These are phyloP conservation scores for Ochetophila trinervis DNA, from an alignment of 306 rosid species.

Conservation along the genomic window DNA sequence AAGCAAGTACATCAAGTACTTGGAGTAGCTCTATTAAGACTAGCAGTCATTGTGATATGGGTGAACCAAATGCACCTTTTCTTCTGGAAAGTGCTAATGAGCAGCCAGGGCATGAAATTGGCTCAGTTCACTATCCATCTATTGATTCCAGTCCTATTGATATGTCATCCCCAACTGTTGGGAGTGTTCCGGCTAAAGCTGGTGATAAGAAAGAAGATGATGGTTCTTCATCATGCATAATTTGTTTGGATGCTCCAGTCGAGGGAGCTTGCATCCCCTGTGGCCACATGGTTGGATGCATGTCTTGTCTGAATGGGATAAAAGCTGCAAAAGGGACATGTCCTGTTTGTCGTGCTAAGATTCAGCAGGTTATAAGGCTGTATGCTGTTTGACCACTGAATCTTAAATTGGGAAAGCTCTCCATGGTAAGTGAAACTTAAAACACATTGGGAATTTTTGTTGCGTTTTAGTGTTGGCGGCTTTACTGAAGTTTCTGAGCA, in stretches of 20 bases:
- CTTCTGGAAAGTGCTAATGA: conserved; percentile 22
- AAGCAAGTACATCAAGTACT: conserved; percentile 57
- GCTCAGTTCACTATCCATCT: conserved; percentile 66
- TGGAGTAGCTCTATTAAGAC: conserved; percentile 15
- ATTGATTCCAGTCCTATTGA: conserved; percentile 61
- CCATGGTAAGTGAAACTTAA: conserved; percentile 15
- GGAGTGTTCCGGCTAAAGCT: conserved; percentile 23
- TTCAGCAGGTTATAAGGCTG: conserved; percentile 71
- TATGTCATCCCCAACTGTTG: conserved; percentile 38
- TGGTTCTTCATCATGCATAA: conserved; percentile 58
- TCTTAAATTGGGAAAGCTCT: conserved; percentile 19
- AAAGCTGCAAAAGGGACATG: conserved; percentile 93
- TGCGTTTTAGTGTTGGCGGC: not conserved
- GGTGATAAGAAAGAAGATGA: conserved; percentile 44
- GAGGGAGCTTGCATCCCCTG: conserved; percentile 99
- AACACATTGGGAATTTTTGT: not conserved
- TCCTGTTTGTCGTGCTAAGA: conserved; percentile 92
- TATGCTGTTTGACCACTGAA: conserved; percentile 59
- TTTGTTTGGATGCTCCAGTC: conserved; percentile 94
- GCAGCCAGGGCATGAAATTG: conserved; percentile 31
- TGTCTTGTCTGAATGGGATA: conserved; percentile 88
- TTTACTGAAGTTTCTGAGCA: conserved; percentile 32
- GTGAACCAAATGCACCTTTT: conserved; percentile 27
- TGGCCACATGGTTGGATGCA: conserved; percentile 98
- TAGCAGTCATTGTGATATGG: conserved; percentile 37